A percentile compares a stretch with the other conserved stretches of the same genome.
Conservation (phyloP, 768 basidiomycete genomes). For the Trametes maxima region DNA sequence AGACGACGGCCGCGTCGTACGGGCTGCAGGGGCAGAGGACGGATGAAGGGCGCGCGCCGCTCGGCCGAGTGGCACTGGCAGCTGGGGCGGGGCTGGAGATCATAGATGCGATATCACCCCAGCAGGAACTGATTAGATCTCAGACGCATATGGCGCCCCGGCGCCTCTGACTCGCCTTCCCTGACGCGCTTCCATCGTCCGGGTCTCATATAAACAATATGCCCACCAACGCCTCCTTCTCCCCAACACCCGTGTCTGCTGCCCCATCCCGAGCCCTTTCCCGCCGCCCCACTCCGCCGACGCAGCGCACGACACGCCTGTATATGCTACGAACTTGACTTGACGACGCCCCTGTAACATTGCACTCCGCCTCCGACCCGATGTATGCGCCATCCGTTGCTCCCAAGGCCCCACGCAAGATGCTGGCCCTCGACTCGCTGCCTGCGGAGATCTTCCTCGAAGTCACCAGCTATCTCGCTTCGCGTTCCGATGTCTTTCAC, state of each 20-base stretch:
- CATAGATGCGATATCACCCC: no score
- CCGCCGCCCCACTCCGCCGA: not conserved
- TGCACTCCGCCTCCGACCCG: not conserved
- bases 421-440: conserved; percentile 25
- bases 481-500: conserved; percentile 56
- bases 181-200: not conserved
- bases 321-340: not conserved
- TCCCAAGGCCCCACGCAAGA: not conserved
- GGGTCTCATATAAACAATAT: not conserved
- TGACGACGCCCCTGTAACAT: not conserved
- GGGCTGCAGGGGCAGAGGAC: no score
- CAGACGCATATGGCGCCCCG: no score
- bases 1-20: no score
- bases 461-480: conserved; percentile 56
- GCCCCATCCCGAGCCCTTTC: not conserved
- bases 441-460: conserved; percentile 72
- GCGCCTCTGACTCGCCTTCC: not conserved
- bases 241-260: not conserved
- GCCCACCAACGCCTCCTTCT: not conserved
- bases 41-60: no score
- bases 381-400: conserved; percentile 1
- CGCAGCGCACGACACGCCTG: not conserved
- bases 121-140: no score
- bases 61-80: no score
- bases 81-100: no score